Base-by-base conservation (phyloP, 441 rosid species). In the Arabidopsis lyrata region DNA sequence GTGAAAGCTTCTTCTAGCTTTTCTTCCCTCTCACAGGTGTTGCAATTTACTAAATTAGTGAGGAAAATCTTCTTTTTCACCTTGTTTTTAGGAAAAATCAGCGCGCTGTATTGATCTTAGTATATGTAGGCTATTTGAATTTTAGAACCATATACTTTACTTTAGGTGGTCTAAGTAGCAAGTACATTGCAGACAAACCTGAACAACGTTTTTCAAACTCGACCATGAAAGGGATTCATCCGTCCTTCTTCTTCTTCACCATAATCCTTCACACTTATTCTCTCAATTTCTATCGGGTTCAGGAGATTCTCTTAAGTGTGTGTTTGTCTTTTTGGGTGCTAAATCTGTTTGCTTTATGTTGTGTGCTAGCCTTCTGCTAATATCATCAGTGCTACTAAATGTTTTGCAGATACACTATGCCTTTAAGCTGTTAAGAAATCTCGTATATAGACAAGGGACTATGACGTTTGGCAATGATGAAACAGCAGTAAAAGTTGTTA, bases 381-480 rank as follows among this genome's bases (percentile, higher is more conserved):
- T 58, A 42, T 36, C 56, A 29, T 60, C 9, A 48, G 50, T 56
- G 54, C 20, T 69, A n/a, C 66, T 71, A 18, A 20, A 52, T 77
- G 44, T 39, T 61, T 79, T 78, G 81, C 88, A 92, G 97, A 82
- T 86, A 32, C 91, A 66, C 52, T 92, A 90, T 82, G 90, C 93
- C 34, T 95, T 85, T 66, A 97, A 95, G 83, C 70, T 95, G 75
- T 81, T 95, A 81, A 82, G 77, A 10, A 83, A 90, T 84, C 84
- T 88, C 42, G 55, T 83, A 34, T 87, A 88, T 93, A 92, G 87
- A 88, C 5, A 29, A 82, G 94, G 73, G 88, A 89, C 70, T 94
- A 86, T 81, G 97, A 92, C 70, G 11, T 92, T 86, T 77, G 87
- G 87, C 68, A 79, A 88, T 76, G 93, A 92, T 72, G 93, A 95